Evolutionary conservation across 169 alveolate species (phyloP), one percentile per base, ranked within the genome.

Genomic region (Cardiosporidium cionae): DNA sequence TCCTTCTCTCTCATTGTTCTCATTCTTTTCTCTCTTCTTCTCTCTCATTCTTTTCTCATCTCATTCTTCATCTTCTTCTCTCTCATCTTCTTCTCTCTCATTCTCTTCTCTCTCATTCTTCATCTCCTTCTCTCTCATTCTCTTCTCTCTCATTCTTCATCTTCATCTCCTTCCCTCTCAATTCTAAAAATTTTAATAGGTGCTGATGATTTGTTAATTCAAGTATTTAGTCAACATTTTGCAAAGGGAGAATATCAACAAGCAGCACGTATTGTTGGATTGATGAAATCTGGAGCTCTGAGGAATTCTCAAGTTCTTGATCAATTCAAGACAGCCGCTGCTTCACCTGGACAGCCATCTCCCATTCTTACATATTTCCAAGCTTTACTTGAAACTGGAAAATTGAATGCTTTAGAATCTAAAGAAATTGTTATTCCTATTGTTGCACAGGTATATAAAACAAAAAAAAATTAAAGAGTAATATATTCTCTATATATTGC

Each of bases 331-430:
- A 74, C 88, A 65, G 87, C 92, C 34, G 93, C 92, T 70, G 85
- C 89, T 23, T 68, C 35, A 32, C 93, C 95, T 29, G 95, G 97
- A 37, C 91, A 91, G 84, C 92, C 96, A 25, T 90, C 94, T 54
- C 98, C 99, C 6, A 89, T 96, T 34, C 89, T 96, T 79, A 89
- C 92, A 35, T 98, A 98, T 81, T 96, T 98, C 94, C 91, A 96
- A 44, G 95, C 98, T 23, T 90, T 98, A 72, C 84, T 96, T 84
- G 98, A 96, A 34, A 37, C 58, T 34, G 98, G 97, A 28, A 92
- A 89, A 64, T 87, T 98, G 72, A 97, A 96, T 77, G 94, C 91
- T 52, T 82, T 91, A 74, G 99, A 98, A 88, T 91, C 99, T 28
- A 52, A 95, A 68, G 99, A 96, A 87, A 87, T 97, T 74, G 96